Evolutionary conservation across 805 yeast species (phyloP).

Genomic region (Pichia deserticola): DNA sequence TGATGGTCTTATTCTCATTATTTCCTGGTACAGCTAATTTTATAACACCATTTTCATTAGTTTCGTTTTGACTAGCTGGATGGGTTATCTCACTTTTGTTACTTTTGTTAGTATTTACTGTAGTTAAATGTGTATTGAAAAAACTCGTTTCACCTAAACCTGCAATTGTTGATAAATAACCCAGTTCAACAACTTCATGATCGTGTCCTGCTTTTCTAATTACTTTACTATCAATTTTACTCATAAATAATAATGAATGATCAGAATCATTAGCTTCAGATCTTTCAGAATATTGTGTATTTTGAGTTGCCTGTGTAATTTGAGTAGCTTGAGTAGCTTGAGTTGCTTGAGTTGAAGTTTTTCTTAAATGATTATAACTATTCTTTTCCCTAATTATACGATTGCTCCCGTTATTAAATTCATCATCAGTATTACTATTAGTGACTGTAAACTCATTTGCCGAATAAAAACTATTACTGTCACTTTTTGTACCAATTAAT

Average conservation of each 20-base stretch:
- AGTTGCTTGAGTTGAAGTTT: neutral
- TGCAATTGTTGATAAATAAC: constrained; percentile 31
- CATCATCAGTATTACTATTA: neutral
- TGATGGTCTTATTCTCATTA: neutral
- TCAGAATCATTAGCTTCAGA: neutral
- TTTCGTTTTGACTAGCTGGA: neutral
- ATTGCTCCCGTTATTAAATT: constrained; percentile 6
- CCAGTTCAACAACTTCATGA: constrained; percentile 25
- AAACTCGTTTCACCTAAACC: constrained; percentile 36
- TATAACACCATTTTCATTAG: neutral
- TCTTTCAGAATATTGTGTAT: neutral
- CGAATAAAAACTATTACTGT: neutral
- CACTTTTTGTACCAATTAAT: neutral
- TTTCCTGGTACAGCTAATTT: neutral
- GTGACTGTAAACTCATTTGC: neutral
- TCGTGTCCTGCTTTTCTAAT: neutral
- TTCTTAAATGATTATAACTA: neutral
- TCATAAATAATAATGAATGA: neutral
- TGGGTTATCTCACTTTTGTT: neutral
- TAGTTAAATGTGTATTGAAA: constrained; percentile 14
- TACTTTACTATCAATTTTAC: neutral
- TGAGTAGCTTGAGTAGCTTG: neutral
- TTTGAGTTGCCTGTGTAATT: neutral
- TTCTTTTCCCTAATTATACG: neutral
- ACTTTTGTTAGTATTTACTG: neutral